A percentile compares a stretch with the other conserved stretches of the same genome.
Evolutionary conservation across 139 green algal genomes (phyloP).

Genomic region (Zygnema circumcarinatum): DNA sequence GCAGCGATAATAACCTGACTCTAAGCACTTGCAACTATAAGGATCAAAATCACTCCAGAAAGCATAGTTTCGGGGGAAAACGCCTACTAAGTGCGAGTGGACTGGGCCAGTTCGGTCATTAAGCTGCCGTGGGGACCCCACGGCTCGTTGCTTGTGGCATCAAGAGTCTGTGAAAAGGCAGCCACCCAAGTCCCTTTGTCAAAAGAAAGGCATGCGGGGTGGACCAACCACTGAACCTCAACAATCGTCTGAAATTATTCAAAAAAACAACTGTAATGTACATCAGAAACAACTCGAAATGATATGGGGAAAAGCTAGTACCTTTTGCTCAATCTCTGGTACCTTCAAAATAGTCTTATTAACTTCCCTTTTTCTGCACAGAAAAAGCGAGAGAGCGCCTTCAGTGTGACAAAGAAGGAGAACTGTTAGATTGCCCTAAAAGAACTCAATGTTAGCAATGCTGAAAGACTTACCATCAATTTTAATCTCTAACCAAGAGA

Average conservation of each 20-base stretch:
- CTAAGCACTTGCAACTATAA: too few species aligned
- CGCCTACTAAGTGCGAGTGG: conserved; percentile 45
- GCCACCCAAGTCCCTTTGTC: neutral
- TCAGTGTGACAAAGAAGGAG: too few species aligned
- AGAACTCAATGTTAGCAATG: too few species aligned
- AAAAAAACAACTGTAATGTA: neutral
- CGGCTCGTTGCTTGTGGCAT: conserved; percentile 69
- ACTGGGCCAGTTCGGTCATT: conserved; percentile 63
- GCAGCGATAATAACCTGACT: too few species aligned
- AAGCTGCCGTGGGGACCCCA: conserved; percentile 66
- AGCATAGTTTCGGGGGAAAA: too few species aligned
- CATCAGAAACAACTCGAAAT: neutral
- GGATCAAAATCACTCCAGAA: too few species aligned
- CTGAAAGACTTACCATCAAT: too few species aligned
- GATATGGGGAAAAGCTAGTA: neutral
- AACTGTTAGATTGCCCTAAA: too few species aligned
- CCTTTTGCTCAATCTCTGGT: conserved; percentile 56
- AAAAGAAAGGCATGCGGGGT: neutral
- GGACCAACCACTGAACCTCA: neutral
- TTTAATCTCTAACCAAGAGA: too few species aligned
- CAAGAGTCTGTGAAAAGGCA: conserved; percentile 49
- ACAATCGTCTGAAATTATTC: neutral
- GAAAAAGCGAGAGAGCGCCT: too few species aligned
- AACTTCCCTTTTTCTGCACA: conserved; percentile 49
- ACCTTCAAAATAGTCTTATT: conserved; percentile 57